Evolutionary conservation across 1,284 basidiomycete genomes (phyloP).

Genomic region (Austroboletus olivaceoglutinosus): DNA sequence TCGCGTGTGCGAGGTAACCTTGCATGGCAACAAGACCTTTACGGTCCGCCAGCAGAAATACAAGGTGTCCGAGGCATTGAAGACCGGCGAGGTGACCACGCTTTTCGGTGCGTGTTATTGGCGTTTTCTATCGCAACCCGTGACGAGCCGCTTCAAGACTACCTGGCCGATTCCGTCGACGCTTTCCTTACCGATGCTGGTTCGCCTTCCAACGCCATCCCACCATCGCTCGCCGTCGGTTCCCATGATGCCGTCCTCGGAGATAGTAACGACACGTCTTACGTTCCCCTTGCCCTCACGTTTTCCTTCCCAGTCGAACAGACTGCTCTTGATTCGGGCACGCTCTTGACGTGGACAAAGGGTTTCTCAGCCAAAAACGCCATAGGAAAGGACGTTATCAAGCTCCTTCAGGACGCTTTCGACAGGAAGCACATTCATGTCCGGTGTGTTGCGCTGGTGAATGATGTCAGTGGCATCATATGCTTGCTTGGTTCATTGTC

Average conservation of each 20-base stretch:
- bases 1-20: slow-evolving; percentile 89
- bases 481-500: not conserved
- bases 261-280: slow-evolving; percentile 43
- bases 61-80: slow-evolving; percentile 86
- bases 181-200: slow-evolving; percentile 78
- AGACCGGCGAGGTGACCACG: slow-evolving; percentile 80
- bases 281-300: slow-evolving; percentile 83
- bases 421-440: slow-evolving; percentile 94
- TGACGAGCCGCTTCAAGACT: slow-evolving; percentile 54
- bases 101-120: slow-evolving; percentile 70
- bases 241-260: slow-evolving; percentile 22
- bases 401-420: slow-evolving; percentile 90
- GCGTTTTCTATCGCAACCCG: not conserved
- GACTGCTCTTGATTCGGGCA: slow-evolving; percentile 86
- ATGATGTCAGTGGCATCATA: slow-evolving; percentile 68
- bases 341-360: slow-evolving; percentile 96
- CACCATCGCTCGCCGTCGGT: slow-evolving; percentile 37
- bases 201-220: slow-evolving; percentile 43
- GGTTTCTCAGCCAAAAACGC: slow-evolving; percentile 92
- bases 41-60: slow-evolving; percentile 90
- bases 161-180: slow-evolving; percentile 95
- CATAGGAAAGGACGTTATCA: slow-evolving; percentile 89
- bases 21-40: slow-evolving; percentile 90
- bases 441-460: slow-evolving; percentile 91
- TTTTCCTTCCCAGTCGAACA: slow-evolving; percentile 99